phyloP scores from a whole-genome alignment of 2,329 filamentous ascomycete species.

The Paecilomyces niveus region DNA sequence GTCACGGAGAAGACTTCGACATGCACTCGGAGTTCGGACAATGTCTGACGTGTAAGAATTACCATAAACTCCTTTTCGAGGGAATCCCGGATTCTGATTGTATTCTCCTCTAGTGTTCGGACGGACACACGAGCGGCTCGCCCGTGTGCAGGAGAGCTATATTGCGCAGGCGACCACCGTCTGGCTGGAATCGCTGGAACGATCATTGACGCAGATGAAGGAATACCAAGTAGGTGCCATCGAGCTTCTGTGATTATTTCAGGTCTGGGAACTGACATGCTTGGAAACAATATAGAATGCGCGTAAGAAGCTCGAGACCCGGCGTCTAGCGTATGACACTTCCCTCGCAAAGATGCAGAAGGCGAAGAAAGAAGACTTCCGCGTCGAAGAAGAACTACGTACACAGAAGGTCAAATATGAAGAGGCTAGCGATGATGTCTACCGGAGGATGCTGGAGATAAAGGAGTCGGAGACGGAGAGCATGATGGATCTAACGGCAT shows the following conservation, averaged over 20 bases:
- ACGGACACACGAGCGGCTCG: conserved; percentile 79
- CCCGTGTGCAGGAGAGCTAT: conserved; percentile 77
- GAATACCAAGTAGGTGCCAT: conserved; percentile 72
- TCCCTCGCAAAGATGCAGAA: conserved; percentile 87
- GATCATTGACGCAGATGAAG: conserved; percentile 89
- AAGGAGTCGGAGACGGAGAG: conserved; percentile 84
- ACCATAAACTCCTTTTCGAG: not conserved
- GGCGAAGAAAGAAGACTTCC: conserved; percentile 86
- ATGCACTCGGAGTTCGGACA: conserved; percentile 84
- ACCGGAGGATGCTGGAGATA: conserved; percentile 90
- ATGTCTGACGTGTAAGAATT: conserved; percentile 61
- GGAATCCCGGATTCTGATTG: conserved; percentile 2
- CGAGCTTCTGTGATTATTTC: too few relatives aligned
- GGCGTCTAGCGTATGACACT: conserved; percentile 84
- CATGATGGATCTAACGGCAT: conserved; percentile 68
- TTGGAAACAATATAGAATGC: conserved; percentile 48
- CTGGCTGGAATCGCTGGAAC: conserved; percentile 89
- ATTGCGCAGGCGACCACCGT: conserved; percentile 67
- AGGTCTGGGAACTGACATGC: conserved; percentile 5
- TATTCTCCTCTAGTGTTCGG: conserved; percentile 54
- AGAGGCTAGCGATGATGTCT: conserved; percentile 86
- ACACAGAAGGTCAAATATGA: conserved; percentile 93
- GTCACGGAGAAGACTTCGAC: conserved; percentile 89
- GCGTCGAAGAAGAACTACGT: conserved; percentile 85
- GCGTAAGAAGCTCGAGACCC: conserved; percentile 88